These are phyloP conservation scores for Boletus subparvulus DNA, from an alignment of 768 basidiomycete species.

Conservation along the genomic window DNA sequence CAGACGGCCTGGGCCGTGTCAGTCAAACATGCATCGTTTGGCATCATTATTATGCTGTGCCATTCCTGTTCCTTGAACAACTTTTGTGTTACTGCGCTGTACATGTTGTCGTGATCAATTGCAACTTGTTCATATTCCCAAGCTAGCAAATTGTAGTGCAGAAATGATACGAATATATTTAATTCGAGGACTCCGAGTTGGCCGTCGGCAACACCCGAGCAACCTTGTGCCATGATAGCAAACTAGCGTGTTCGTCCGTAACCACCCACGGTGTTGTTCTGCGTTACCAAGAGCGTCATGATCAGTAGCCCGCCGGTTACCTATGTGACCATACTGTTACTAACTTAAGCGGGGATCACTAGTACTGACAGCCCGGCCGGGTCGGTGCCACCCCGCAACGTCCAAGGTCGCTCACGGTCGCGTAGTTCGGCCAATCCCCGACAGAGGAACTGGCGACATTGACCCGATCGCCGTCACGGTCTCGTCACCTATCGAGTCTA, in stretches of 20 bases:
- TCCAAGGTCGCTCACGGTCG: neutral
- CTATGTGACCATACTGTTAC: too few species aligned
- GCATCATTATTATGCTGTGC: constrained; percentile 23
- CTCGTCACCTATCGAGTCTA: neutral
- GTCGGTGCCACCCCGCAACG: neutral
- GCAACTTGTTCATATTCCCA: constrained; percentile 29
- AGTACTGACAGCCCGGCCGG: neutral
- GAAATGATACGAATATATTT: constrained; percentile 17
- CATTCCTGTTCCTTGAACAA: constrained; percentile 22
- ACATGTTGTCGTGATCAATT: constrained; percentile 29
- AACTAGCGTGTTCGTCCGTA: neutral
- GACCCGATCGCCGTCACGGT: neutral
- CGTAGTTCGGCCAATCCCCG: neutral
- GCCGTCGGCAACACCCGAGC: constrained; percentile 2
- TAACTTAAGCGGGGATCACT: too few species aligned
- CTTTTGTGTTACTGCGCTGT: constrained; percentile 23
- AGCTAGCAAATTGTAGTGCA: constrained; percentile 16
- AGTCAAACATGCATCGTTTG: constrained; percentile 22
- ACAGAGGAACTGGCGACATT: neutral
- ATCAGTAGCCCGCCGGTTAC: too few species aligned
- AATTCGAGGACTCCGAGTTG: neutral
- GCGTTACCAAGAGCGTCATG: too few species aligned
- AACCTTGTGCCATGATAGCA: neutral
- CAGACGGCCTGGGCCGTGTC: constrained; percentile 11
- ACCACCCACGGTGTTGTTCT: neutral